Evolutionary conservation across 441 rosid genomes (phyloP).

Genomic region (Manihot esculenta): DNA sequence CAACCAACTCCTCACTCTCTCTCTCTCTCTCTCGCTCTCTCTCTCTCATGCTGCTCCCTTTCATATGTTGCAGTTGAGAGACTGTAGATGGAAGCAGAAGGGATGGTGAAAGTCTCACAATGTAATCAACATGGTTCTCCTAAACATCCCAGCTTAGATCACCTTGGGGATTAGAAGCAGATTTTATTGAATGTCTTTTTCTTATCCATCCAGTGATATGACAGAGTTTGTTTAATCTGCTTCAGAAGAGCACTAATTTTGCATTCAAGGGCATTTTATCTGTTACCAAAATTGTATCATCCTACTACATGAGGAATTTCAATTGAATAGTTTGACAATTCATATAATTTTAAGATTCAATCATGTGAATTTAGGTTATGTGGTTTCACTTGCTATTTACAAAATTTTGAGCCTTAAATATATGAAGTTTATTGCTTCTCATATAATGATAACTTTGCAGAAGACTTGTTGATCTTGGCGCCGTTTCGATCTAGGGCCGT

Average conservation of each 20-base stretch:
- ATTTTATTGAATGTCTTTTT: not conserved
- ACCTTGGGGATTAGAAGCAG: not conserved
- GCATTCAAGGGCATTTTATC: not conserved
- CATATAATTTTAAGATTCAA: not conserved
- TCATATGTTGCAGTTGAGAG: conserved; percentile 7
- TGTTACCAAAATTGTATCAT: conserved; percentile 3
- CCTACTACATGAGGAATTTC: not conserved
- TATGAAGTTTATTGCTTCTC: no score
- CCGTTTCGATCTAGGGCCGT: no score
- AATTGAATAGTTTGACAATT: no score
- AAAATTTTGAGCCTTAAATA: not conserved
- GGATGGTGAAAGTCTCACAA: not conserved
- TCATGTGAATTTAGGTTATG: not conserved
- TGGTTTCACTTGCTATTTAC: not conserved
- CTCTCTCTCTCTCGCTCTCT: not conserved
- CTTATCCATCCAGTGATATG: not conserved
- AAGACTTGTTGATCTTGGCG: no score
- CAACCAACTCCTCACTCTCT: not conserved
- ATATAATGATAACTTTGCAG: no score
- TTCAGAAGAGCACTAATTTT: conserved; percentile 6
- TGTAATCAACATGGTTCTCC: not conserved
- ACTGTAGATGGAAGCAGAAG: not conserved
- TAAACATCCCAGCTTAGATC: not conserved
- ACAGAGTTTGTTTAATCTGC: not conserved
- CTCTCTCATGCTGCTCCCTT: not conserved